These are phyloP conservation scores for Plasmodium gallinaceum DNA, from an alignment of 169 alveolate species.

Conservation along the genomic window DNA sequence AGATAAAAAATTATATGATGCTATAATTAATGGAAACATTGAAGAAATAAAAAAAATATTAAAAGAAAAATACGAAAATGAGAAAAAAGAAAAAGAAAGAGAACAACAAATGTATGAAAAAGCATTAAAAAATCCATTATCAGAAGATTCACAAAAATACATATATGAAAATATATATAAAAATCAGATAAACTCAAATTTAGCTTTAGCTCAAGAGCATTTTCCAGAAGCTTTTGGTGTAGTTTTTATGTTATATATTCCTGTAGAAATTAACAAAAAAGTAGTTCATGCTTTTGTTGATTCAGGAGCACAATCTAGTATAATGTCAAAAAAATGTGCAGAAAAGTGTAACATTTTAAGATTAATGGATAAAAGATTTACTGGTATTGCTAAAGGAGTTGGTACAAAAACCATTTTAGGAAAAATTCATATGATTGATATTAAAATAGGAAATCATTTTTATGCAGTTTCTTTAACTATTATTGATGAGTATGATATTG, in stretches of 20 bases:
- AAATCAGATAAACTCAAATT: slow-evolving; percentile 91
- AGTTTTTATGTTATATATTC: slow-evolving; percentile 94
- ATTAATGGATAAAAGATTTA: slow-evolving; percentile 93
- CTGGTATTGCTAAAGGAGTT: slow-evolving; percentile 96
- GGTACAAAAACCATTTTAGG: slow-evolving; percentile 95
- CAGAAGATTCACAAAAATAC: slow-evolving; percentile 92
- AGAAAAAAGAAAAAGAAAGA: slow-evolving; percentile 76
- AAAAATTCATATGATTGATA: slow-evolving; percentile 94
- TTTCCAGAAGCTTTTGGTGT: slow-evolving; percentile 85
- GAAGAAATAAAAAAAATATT: slow-evolving; percentile 60
- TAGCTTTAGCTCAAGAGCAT: slow-evolving; percentile 86
- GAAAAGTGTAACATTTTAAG: slow-evolving; percentile 92
- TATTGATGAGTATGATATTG: slow-evolving; percentile 92
- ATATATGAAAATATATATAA: slow-evolving; percentile 90
- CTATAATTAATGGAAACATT: slow-evolving; percentile 36
- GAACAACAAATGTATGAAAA: slow-evolving; percentile 71
- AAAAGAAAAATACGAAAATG: slow-evolving; percentile 60
- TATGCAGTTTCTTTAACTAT: slow-evolving; percentile 93
- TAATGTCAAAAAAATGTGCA: slow-evolving; percentile 94
- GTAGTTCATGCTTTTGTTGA: slow-evolving; percentile 96
- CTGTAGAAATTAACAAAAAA: slow-evolving; percentile 91
- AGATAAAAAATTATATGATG: slow-evolving; percentile 50
- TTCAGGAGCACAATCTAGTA: slow-evolving; percentile 95
- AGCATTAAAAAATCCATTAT: slow-evolving; percentile 86
- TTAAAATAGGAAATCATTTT: slow-evolving; percentile 91